These are phyloP conservation scores for Chlorella sp. DNA, from an alignment of 139 green algal genomes.

Conservation along the genomic window DNA sequence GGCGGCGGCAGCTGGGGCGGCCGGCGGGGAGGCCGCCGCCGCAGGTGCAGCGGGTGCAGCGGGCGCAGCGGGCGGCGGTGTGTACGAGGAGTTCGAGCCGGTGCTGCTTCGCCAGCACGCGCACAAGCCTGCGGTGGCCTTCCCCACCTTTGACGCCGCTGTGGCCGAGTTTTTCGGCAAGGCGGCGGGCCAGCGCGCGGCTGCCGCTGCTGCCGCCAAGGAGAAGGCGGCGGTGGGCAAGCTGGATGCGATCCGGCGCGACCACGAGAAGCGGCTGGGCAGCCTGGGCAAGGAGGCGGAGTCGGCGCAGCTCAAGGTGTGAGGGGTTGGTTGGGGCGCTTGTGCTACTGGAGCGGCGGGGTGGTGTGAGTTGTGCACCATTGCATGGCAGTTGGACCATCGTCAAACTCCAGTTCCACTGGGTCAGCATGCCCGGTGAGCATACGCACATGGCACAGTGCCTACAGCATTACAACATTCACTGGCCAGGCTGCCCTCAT, in stretches of 20 bases:
- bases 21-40: neutral
- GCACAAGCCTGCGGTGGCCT: constrained; percentile 46
- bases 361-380: no score
- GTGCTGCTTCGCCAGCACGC: constrained; percentile 73
- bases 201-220: constrained; percentile 53
- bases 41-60: constrained; percentile 2
- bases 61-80: neutral
- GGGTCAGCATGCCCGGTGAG: no score
- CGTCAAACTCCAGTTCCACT: no score
- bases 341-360: no score
- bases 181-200: constrained; percentile 75
- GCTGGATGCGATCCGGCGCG: constrained; percentile 77
- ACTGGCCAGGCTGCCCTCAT: no score
- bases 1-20: neutral
- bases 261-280: constrained; percentile 74
- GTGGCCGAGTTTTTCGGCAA: constrained; percentile 93
- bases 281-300: constrained; percentile 71
- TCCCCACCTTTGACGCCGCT: constrained; percentile 88
- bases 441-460: neutral
- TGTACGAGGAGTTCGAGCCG: constrained; percentile 85
- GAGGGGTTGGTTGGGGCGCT: neutral
- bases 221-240: constrained; percentile 74
- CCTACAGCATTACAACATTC: no score
- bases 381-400: no score
- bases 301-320: constrained; percentile 53